Evolutionary conservation across 2,329 filamentous ascomycete genomes (phyloP).

Genomic region (Fusarium sp.): DNA sequence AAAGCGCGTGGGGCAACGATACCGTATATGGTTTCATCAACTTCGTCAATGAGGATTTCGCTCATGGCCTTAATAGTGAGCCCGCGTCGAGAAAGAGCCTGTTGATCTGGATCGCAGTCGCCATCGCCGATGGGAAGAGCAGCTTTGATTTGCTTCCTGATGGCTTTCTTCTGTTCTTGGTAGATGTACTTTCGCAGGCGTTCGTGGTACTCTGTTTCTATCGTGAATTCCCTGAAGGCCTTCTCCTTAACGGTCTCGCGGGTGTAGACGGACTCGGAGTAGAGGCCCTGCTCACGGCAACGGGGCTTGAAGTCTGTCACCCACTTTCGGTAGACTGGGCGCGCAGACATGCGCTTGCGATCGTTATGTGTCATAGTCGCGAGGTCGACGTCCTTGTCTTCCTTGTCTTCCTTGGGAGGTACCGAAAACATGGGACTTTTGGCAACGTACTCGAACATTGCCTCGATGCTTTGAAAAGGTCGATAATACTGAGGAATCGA

Average conservation of each 20-base stretch:
- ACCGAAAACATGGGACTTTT: constrained; percentile 70
- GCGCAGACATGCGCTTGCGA: constrained; percentile 65
- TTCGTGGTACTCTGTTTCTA: constrained; percentile 59
- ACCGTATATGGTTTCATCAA: constrained; percentile 55
- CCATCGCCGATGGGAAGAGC: background rate
- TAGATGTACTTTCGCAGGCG: constrained; percentile 54
- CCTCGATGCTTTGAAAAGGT: constrained; percentile 67
- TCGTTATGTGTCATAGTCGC: constrained; percentile 65
- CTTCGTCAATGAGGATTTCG: constrained; percentile 61
- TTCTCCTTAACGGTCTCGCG: constrained; percentile 64
- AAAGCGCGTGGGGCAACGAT: constrained; percentile 48
- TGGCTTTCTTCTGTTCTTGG: constrained; percentile 58
- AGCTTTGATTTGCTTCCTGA: constrained; percentile 41
- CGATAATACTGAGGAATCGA: constrained; percentile 61
- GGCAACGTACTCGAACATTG: constrained; percentile 73
- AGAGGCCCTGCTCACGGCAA: constrained; percentile 58
- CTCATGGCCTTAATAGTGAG: constrained; percentile 53
- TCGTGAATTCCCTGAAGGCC: constrained; percentile 66
- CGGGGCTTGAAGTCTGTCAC: constrained; percentile 72
- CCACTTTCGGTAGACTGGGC: constrained; percentile 72
- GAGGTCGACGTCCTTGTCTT: constrained; percentile 50
- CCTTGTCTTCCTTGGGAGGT: constrained; percentile 43
- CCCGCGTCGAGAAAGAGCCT: constrained; percentile 51
- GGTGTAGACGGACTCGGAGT: constrained; percentile 45
- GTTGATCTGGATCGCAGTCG: constrained; percentile 6